Evolutionary conservation across 2,329 filamentous ascomycete genomes (phyloP).

Genomic region (Microascus cirrosus): DNA sequence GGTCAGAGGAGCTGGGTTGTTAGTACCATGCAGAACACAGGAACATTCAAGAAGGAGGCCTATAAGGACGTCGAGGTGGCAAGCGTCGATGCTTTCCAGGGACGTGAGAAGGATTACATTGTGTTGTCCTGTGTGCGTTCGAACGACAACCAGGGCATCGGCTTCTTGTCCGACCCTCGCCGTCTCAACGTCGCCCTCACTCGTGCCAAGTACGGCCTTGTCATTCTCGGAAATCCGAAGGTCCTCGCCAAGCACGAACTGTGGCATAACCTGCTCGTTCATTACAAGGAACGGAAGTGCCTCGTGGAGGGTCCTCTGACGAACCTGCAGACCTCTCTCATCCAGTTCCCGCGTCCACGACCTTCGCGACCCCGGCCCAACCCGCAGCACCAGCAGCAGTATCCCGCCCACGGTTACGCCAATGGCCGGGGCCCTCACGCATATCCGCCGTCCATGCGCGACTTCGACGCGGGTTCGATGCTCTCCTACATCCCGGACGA

Average conservation of each 20-base stretch:
- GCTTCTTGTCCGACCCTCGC: conserved; percentile 94
- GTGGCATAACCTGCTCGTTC: conserved; percentile 88
- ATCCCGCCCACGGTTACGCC: conserved; percentile 22
- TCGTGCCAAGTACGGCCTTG: conserved; percentile 90
- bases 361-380: conserved; percentile 62
- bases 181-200: conserved; percentile 96
- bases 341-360: conserved; percentile 92
- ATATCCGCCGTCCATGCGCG: conserved; percentile 23
- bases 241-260: conserved; percentile 95
- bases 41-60: conserved; percentile 93
- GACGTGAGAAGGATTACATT: conserved; percentile 98
- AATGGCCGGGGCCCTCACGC: conserved; percentile 19
- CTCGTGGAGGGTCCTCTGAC: conserved; percentile 90
- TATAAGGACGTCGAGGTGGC: conserved; percentile 99
- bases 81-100: conserved; percentile 97
- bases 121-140: conserved; percentile 95
- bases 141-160: conserved; percentile 97
- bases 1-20: conserved; percentile 97
- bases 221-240: conserved; percentile 95
- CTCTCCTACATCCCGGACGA: conserved; percentile 95
- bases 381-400: conserved; percentile 44
- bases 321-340: conserved; percentile 88
- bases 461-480: conserved; percentile 74
- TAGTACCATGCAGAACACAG: conserved; percentile 97
- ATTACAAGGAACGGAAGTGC: conserved; percentile 96